Evolutionary conservation across 2,329 filamentous ascomycete species (phyloP), one percentile per base, ranked within the genome.

Genomic region (Diaporthe vexans): DNA sequence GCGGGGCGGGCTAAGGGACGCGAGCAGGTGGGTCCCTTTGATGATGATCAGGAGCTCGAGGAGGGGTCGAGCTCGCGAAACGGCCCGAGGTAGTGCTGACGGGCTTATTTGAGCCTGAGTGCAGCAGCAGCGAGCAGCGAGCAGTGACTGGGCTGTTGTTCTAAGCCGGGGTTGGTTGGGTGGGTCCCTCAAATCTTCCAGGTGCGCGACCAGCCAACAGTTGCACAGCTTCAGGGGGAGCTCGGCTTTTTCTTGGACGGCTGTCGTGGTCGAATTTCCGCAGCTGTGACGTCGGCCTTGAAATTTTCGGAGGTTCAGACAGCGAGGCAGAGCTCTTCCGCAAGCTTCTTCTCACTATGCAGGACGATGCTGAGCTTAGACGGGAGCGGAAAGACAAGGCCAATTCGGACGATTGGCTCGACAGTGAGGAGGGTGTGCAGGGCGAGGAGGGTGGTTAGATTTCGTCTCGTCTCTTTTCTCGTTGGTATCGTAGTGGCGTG

Each of bases 401-500:
- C 63, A 35, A 54, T 13, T 8, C n/a, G n/a, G 48, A 54, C n/a
- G 6, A 67, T 40, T 68, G 33, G 24, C 48, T 54, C 63, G 48
- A 40, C 13, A 19, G 56, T 57, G 54, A 24, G 3, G 54, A 35
- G 54, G 21, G 29, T 57, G 54, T 57, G 61, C 26, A 37, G 6
- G 24, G 61, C 8, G 48, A 33, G 48, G 3, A 54, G 63, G n/a
- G n/a, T 68, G 63, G 19, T 26, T 54, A n/a, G 21, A 26, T 52
- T 68, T 68, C 63, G 63, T 68, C 33, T 68, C 63, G 63, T 68
- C 63, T 68, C 63, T 68, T 68, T 40, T 54, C 63, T 68, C 63
- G 63, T 68, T 68, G 63, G 10, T 21, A 37, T 68, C 63, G 63
- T 68, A 33, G 63, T 54, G 63, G 63, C 63, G 63, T 37, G 33